These are phyloP conservation scores for Monosporozyma aquatica DNA, from an alignment of 805 yeast genomes.

Conservation along the genomic window DNA sequence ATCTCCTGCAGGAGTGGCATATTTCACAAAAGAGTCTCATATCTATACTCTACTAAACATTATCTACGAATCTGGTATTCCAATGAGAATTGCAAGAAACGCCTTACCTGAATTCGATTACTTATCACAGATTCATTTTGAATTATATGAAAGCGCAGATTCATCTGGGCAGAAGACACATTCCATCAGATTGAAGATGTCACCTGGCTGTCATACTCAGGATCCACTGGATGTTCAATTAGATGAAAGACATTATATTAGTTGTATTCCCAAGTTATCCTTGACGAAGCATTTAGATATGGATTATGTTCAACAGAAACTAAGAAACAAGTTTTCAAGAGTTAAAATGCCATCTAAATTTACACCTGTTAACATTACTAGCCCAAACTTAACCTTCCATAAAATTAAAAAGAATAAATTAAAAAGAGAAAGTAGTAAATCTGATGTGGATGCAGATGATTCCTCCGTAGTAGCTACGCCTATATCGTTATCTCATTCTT, in stretches of 20 bases:
- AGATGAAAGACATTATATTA: constrained; percentile 92
- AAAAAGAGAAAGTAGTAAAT: constrained; percentile 1
- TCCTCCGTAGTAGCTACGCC: constrained; percentile 3
- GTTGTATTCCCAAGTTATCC: constrained; percentile 85
- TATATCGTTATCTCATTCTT: constrained; percentile 10
- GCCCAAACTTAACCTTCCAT: constrained; percentile 39
- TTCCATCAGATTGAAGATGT: constrained; percentile 80
- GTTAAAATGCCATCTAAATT: constrained; percentile 86
- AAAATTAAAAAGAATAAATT: constrained; percentile 5
- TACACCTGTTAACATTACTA: constrained; percentile 79
- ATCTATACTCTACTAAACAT: constrained; percentile 89
- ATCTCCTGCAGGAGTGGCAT: constrained; percentile 75
- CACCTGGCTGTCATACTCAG: constrained; percentile 97
- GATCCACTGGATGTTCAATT: constrained; percentile 95
- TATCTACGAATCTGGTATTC: constrained; percentile 82
- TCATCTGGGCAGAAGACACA: constrained; percentile 68
- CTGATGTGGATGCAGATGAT: not conserved
- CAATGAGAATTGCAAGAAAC: constrained; percentile 91
- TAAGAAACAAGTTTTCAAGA: constrained; percentile 72
- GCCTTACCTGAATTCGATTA: constrained; percentile 95
- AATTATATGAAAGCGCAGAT: constrained; percentile 76
- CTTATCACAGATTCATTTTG: constrained; percentile 88
- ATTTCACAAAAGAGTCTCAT: constrained; percentile 95
- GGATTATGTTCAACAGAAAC: constrained; percentile 75
- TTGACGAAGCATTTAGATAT: constrained; percentile 89